These are phyloP conservation scores for Silene coronaria DNA, from an alignment of 179 eudicot genomes.

Conservation along the genomic window DNA sequence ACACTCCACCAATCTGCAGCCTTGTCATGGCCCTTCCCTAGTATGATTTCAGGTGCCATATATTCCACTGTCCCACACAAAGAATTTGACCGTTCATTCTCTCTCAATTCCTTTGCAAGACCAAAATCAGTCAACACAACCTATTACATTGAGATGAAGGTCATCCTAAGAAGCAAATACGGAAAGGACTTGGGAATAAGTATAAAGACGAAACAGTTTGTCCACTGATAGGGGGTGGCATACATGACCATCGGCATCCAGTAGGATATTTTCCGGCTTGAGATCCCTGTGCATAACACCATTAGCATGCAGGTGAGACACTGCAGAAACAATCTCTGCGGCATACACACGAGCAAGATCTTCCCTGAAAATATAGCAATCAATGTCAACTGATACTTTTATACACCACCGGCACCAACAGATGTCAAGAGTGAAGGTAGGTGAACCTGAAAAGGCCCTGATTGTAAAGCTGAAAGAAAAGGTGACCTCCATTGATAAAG, in stretches of 20 bases:
- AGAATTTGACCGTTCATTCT: conserved; percentile 70
- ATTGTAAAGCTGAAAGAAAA: conserved; percentile 79
- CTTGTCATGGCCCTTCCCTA: conserved; percentile 87
- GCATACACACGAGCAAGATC: conserved; percentile 75
- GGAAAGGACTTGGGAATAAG: not conserved
- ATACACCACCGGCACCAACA: not conserved
- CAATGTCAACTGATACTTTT: not conserved
- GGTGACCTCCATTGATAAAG: conserved; percentile 87
- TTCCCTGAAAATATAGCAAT: conserved; percentile 48
- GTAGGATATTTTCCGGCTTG: conserved; percentile 75
- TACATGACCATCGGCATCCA: conserved; percentile 96
- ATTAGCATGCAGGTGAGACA: conserved; percentile 79
- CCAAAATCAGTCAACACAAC: conserved; percentile 89
- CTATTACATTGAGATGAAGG: conserved; percentile 26
- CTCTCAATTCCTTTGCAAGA: conserved; percentile 74
- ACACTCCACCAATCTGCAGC: conserved; percentile 99
- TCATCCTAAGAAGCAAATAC: conserved; percentile 7
- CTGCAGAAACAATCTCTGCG: conserved; percentile 82
- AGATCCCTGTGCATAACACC: conserved; percentile 87
- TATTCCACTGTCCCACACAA: conserved; percentile 86
- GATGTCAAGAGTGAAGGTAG: not conserved
- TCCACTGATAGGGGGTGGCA: conserved; percentile 19
- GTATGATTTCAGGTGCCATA: conserved; percentile 88
- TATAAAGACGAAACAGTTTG: not conserved
- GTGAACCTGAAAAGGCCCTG: conserved; percentile 84